phyloP scores from a whole-genome alignment of 768 basidiomycete genomes.

The Coprinopsis marcescibilis region DNA sequence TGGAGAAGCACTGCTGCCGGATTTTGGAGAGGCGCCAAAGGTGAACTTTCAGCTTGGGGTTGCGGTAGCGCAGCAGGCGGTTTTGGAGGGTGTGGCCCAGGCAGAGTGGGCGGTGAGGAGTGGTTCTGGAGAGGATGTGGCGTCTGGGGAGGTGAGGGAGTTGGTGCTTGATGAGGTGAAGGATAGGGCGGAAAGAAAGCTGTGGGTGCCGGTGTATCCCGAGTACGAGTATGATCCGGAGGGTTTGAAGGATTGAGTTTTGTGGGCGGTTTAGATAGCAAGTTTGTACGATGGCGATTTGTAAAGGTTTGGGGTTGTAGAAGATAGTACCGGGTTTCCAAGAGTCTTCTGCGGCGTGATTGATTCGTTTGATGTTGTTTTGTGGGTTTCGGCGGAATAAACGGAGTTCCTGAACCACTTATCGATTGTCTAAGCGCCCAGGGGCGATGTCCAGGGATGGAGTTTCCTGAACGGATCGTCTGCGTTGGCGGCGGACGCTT shows the following conservation, averaged over 20 bases:
- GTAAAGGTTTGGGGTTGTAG: too few species aligned
- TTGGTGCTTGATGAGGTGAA: slow-evolving; percentile 44
- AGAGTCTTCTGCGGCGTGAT: too few species aligned
- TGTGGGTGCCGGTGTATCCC: slow-evolving; percentile 64
- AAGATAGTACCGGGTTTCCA: too few species aligned
- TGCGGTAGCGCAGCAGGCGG: slow-evolving; percentile 74
- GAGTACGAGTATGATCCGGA: slow-evolving; percentile 59
- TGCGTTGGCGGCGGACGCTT: too few species aligned
- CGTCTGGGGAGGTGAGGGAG: slow-evolving; percentile 8
- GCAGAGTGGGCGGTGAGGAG: slow-evolving; percentile 42
- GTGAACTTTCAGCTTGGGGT: slow-evolving; percentile 80
- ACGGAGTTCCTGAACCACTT: too few species aligned
- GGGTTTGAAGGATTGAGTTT: slow-evolving; percentile 31
- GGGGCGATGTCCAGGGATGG: too few species aligned
- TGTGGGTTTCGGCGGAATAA: too few species aligned
- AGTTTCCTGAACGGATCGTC: too few species aligned
- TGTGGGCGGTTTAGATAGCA: not conserved
- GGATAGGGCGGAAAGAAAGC: slow-evolving; percentile 38
- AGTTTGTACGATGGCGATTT: too few species aligned
- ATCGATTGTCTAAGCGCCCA: too few species aligned
- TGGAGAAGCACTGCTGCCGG: slow-evolving; percentile 67
- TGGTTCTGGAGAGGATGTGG: slow-evolving; percentile 8
- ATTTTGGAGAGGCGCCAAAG: slow-evolving; percentile 64
- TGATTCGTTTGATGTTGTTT: too few species aligned
- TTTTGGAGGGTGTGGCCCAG: slow-evolving; percentile 61